Evolutionary conservation across 176 grass and related monocot genomes (phyloP), one percentile per base, ranked within the genome.

Genomic region (Hordeum marinum): DNA sequence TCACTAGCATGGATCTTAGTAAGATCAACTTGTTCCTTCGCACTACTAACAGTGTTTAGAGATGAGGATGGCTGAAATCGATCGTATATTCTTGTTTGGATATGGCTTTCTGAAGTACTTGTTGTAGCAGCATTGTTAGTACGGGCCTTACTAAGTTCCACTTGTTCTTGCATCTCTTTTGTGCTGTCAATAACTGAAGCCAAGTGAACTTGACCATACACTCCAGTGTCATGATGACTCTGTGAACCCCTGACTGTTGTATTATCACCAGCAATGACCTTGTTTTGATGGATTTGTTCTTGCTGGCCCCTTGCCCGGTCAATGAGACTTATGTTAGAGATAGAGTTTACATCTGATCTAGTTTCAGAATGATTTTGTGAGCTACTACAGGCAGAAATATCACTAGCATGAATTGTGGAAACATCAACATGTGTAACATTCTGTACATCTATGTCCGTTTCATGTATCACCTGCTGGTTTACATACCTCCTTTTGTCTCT

Each of bases 401-500:
- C 79, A 79, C 79, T 86, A 17, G 74, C 64, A 78, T 21, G 25
- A 70, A 86, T 61, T 18, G 77, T 86, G 1, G 87, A 85, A 73
- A 95, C 83, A 87, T 89, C 86, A 69, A 75, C 50, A 48, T 80
- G 78, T 72, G 81, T 87, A 85, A 75, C 71, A 78, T 92, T 90
- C 75, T 89, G 87, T 75, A 85, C 83, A 36, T 85, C 85, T 69
- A 87, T 50, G 69, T 94, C 89, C 26, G 77, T 81, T 77, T 85
- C 81, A 87, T 87, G 78, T 79, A 90, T 61, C 25, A 88, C 81
- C 81, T 83, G 80, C 64, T 98, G 80, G 63, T 92, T 93, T 86
- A 87, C 63, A 67, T 83, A 80, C 59, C 70, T 95, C 83, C 37
- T 89, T 15, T 90, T 93, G 63, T 94, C 95, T 82, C 85, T 88